Percentiles rank a stretch among this genome's conserved stretches.
Evolutionary conservation across 441 rosid species (phyloP).

Genomic region (Pelargonium australe): DNA sequence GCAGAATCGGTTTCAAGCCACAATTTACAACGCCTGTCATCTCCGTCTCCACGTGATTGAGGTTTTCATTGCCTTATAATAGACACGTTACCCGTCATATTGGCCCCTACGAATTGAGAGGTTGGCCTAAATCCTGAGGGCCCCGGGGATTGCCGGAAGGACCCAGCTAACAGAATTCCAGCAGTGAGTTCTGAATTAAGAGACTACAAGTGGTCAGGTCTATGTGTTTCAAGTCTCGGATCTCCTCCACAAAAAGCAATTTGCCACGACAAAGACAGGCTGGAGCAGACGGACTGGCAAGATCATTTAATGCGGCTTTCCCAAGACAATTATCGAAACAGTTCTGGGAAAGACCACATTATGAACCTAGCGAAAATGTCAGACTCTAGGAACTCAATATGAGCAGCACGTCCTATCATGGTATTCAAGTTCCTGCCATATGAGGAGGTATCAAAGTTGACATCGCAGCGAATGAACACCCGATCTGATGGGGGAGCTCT

Average conservation of each 20-base stretch:
- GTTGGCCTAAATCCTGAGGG: background rate
- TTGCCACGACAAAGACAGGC: background rate
- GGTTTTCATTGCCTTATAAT: background rate
- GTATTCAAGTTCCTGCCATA: constrained; percentile 78
- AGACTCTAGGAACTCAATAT: constrained; percentile 84
- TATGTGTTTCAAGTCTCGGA: background rate
- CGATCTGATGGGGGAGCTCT: constrained; percentile 63
- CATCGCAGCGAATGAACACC: constrained; percentile 83
- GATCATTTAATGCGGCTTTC: background rate
- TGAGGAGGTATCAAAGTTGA: constrained; percentile 67
- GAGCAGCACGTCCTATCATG: constrained; percentile 89
- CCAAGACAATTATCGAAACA: constrained; percentile 28
- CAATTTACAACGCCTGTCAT: background rate
- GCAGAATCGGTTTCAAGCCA: background rate
- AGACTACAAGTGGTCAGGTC: background rate
- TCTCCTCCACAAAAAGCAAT: background rate
- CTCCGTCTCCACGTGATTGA: background rate
- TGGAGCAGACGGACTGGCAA: background rate
- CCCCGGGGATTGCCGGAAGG: background rate
- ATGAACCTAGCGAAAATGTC: constrained; percentile 76
- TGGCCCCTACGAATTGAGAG: background rate
- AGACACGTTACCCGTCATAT: background rate
- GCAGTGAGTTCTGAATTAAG: background rate
- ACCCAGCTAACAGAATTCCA: background rate
- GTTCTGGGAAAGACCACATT: constrained; percentile 90